Conservation (phyloP, 805 yeast genomes). For the Torulaspora franciscae region DNA sequence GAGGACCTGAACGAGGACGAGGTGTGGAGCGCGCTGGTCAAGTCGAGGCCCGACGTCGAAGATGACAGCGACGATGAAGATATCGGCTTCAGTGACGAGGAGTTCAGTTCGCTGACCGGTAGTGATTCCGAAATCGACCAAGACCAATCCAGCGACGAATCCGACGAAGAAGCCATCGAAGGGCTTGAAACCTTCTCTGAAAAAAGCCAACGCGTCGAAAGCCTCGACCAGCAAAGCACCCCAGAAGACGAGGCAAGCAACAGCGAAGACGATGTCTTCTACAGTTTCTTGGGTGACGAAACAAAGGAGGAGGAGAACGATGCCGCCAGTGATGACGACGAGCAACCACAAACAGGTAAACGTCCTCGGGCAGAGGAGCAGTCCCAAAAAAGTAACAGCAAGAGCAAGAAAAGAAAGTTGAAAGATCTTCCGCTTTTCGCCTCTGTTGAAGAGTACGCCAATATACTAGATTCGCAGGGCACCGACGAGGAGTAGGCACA, state of each 20-base stretch:
- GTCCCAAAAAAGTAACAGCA: conserved; percentile 21
- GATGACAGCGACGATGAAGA: conserved; percentile 39
- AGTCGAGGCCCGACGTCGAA: conserved; percentile 68
- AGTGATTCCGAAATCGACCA: conserved; percentile 23
- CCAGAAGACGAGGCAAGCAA: conserved; percentile 36
- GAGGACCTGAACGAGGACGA: conserved; percentile 61
- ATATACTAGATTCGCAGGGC: conserved; percentile 9
- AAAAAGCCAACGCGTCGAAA: background rate
- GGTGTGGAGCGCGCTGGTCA: conserved; percentile 75
- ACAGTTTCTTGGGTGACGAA: conserved; percentile 28
- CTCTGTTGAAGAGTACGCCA: conserved; percentile 77
- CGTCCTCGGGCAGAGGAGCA: conserved; percentile 25
- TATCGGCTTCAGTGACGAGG: conserved; percentile 43
- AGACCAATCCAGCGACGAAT: conserved; percentile 35
- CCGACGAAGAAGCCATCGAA: conserved; percentile 26
- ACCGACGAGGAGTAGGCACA: background rate
- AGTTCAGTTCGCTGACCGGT: conserved; percentile 30
- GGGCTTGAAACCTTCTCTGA: background rate
- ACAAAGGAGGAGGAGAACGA: conserved; percentile 37
- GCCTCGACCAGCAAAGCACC: conserved; percentile 5
- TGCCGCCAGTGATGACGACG: conserved; percentile 26
- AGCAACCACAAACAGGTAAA: conserved; percentile 20
- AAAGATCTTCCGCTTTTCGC: conserved; percentile 80
- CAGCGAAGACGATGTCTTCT: conserved; percentile 38
- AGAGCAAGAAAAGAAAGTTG: conserved; percentile 48